Conservation (phyloP, 179 eudicot genomes). For the Pouteria campechiana region DNA sequence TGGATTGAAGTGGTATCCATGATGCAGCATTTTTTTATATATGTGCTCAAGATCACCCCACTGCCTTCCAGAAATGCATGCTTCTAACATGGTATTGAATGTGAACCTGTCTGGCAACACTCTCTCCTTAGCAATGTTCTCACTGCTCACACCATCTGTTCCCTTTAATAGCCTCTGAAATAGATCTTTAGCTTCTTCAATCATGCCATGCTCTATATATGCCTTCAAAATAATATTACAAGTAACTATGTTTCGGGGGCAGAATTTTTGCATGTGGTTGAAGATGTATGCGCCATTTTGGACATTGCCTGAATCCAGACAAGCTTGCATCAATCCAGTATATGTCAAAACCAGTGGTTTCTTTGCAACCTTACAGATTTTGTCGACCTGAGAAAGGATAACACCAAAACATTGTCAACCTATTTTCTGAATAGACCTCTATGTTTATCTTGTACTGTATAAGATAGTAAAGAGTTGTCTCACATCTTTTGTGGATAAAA, state of each 20-base stretch:
- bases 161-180: constrained; percentile 38
- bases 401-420: no score
- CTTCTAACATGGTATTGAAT: constrained; percentile 64
- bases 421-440: no score
- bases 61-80: constrained; percentile 29
- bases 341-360: constrained; percentile 87
- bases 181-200: constrained; percentile 55
- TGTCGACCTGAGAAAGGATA: constrained; percentile 54
- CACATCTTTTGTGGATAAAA: no score
- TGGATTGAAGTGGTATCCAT: constrained; percentile 56
- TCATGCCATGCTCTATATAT: constrained; percentile 47
- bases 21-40: constrained; percentile 50
- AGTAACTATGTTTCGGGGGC: constrained; percentile 79
- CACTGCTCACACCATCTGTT: constrained; percentile 7
- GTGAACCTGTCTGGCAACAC: constrained; percentile 58
- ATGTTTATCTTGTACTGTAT: no score
- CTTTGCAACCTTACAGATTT: constrained; percentile 79
- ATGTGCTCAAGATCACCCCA: constrained; percentile 73
- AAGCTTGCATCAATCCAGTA: constrained; percentile 86
- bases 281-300: constrained; percentile 53
- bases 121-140: constrained; percentile 15
- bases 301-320: constrained; percentile 50
- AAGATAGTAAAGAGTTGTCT: no score
- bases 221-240: constrained; percentile 79
- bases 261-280: constrained; percentile 61